These are phyloP conservation scores for Euphorbia celastroides DNA, from an alignment of 441 rosid genomes.

Conservation along the genomic window DNA sequence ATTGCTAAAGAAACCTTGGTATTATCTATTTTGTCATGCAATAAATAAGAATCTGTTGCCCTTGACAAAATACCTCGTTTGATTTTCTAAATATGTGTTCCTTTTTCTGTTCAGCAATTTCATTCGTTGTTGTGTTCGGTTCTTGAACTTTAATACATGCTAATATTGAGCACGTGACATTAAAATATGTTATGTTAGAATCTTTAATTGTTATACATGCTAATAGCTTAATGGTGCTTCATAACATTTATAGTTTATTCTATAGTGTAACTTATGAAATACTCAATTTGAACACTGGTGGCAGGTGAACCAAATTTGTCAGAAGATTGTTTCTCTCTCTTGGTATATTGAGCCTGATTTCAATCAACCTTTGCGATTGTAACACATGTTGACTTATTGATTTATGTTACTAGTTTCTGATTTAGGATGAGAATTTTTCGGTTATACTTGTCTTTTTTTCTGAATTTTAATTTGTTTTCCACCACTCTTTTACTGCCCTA, in stretches of 20 bases:
- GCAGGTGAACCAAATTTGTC: neutral
- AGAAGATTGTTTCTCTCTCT: neutral
- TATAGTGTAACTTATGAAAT: neutral
- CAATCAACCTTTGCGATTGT: neutral
- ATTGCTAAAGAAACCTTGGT: neutral
- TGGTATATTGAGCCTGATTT: too few relatives aligned
- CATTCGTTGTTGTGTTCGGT: neutral
- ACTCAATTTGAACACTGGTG: neutral
- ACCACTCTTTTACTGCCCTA: neutral
- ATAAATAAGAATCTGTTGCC: neutral
- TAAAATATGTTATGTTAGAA: neutral
- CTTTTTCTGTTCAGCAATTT: neutral
- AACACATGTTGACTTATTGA: neutral
- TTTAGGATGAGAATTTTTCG: neutral
- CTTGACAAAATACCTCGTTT: neutral
- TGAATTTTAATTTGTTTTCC: neutral
- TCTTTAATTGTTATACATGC: neutral
- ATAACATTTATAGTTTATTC: neutral
- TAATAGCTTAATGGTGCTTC: neutral
- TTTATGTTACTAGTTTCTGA: neutral
- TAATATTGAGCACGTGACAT: neutral
- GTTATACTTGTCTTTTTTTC: neutral
- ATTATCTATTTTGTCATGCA: neutral
- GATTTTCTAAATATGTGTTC: neutral
- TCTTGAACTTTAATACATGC: neutral